A percentile compares a stretch with the other conserved stretches of the same genome.
phyloP scores from a whole-genome alignment of 192 early-diverging fungal genomes.

The Thamnidium elegans region DNA sequence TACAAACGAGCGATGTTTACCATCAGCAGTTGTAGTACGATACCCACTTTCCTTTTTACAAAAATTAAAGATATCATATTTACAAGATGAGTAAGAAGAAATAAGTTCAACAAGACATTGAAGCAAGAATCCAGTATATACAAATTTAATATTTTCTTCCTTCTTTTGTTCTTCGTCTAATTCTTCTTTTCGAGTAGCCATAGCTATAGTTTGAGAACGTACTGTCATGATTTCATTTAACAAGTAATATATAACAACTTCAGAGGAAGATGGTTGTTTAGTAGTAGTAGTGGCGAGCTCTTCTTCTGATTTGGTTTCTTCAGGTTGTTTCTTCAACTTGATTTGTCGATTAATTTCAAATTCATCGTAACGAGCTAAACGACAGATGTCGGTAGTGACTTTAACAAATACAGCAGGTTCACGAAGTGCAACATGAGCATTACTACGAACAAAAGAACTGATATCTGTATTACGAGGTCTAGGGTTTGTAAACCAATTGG shows the following conservation, averaged over 20 bases:
- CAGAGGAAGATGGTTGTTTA: conserved; percentile 1
- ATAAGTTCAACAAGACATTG: conserved; percentile 86
- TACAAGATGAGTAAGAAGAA: conserved; percentile 81
- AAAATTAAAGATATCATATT: conserved; percentile 64
- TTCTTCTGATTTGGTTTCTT: conserved; percentile 21
- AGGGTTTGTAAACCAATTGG: conserved; percentile 68
- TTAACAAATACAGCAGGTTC: conserved; percentile 65
- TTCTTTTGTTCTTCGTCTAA: conserved; percentile 4
- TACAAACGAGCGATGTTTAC: conserved; percentile 48
- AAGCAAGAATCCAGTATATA: conserved; percentile 75
- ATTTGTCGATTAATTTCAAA: conserved; percentile 62
- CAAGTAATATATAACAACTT: conserved; percentile 28
- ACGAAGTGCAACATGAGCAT: conserved; percentile 63
- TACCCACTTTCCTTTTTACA: conserved; percentile 40
- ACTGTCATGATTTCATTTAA: conserved; percentile 24
- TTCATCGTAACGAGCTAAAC: conserved; percentile 48
- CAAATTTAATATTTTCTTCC: conserved; percentile 30
- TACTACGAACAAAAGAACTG: conserved; percentile 65
- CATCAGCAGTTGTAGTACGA: conserved; percentile 33
- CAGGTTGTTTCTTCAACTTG: conserved; percentile 38
- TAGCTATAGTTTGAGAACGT: conserved; percentile 1
- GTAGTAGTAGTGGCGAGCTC: background rate
- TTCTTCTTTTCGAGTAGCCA: conserved; percentile 11
- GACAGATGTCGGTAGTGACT: conserved; percentile 60
- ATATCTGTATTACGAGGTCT: conserved; percentile 67